phyloP scores from a whole-genome alignment of 768 basidiomycete species.

The Xanthoconium purpureum region DNA sequence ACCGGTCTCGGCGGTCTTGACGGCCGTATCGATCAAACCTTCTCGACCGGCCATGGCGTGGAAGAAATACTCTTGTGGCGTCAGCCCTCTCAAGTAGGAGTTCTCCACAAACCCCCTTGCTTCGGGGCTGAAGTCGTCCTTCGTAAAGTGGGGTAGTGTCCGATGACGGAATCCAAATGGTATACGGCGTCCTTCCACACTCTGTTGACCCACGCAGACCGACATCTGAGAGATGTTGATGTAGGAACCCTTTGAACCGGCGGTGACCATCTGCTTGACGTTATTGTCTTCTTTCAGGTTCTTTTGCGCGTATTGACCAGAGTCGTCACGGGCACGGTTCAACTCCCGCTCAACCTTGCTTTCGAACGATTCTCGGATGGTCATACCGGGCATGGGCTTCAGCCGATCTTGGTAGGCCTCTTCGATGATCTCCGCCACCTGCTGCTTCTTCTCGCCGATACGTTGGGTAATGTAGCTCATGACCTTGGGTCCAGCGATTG shows the following conservation, averaged over 20 bases:
- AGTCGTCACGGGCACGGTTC: constrained; percentile 91
- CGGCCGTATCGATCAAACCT: constrained; percentile 97
- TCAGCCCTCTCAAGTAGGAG: constrained; percentile 93
- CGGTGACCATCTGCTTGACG: constrained; percentile 99
- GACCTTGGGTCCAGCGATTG: constrained; percentile 86
- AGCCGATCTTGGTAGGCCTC: constrained; percentile 83
- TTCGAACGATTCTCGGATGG: constrained; percentile 98
- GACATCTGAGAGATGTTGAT: constrained; percentile 99
- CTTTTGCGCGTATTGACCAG: constrained; percentile 96
- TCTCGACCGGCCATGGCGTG: constrained; percentile 99
- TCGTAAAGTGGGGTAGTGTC: constrained; percentile 94
- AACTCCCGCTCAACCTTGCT: constrained; percentile 86
- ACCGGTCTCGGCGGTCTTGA: constrained; percentile 99
- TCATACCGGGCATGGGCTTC: constrained; percentile 95
- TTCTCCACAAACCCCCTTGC: constrained; percentile 99
- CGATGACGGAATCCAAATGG: constrained; percentile 98
- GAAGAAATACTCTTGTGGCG: constrained; percentile 99
- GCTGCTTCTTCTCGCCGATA: constrained; percentile 76
- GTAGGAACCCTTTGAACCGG: constrained; percentile 97
- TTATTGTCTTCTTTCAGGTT: constrained; percentile 99
- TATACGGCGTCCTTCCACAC: constrained; percentile 96
- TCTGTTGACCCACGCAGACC: constrained; percentile 97
- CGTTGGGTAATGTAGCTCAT: constrained; percentile 84
- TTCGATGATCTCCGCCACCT: constrained; percentile 76
- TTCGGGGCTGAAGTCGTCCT: constrained; percentile 98